These are phyloP conservation scores for Penicillium soppii DNA, from an alignment of 495 filamentous ascomycete genomes.

Conservation along the genomic window DNA sequence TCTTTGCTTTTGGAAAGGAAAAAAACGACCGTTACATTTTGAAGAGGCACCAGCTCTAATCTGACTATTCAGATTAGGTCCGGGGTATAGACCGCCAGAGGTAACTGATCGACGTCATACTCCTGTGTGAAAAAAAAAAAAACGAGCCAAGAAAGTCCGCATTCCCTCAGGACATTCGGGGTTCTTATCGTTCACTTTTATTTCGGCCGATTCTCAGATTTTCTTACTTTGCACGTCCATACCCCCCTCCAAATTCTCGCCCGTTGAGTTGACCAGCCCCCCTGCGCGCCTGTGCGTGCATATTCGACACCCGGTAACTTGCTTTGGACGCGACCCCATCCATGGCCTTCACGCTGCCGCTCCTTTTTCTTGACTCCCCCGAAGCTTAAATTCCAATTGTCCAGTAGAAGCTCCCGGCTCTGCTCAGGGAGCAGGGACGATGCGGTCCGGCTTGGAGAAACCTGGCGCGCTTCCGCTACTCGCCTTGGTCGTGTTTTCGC, in stretches of 20 bases:
- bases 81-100: slow-evolving; percentile 4
- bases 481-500: slow-evolving; percentile 35
- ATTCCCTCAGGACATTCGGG: neutral
- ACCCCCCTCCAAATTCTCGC: neutral
- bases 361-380: slow-evolving; percentile 2
- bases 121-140: slow-evolving; percentile 11
- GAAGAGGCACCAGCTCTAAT: neutral
- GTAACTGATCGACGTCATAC: slow-evolving; percentile 22
- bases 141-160: slow-evolving; percentile 10
- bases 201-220: slow-evolving; percentile 1
- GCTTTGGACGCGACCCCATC: slow-evolving; percentile 1
- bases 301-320: neutral
- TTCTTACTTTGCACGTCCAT: neutral
- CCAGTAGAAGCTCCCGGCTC: neutral
- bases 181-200: slow-evolving; percentile 6
- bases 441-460: slow-evolving; percentile 42
- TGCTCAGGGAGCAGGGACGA: slow-evolving; percentile 25
- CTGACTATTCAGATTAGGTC: neutral
- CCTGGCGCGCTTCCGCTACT: slow-evolving; percentile 42
- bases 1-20: neutral
- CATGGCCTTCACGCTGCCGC: slow-evolving; percentile 18
- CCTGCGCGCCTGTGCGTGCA: slow-evolving; percentile 9
- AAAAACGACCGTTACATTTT: neutral
- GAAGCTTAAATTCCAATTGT: slow-evolving; percentile 2
- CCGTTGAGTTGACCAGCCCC: neutral